Evolutionary conservation across 2,329 filamentous ascomycete species (phyloP).

Genomic region (Podosphaera aphanis): DNA sequence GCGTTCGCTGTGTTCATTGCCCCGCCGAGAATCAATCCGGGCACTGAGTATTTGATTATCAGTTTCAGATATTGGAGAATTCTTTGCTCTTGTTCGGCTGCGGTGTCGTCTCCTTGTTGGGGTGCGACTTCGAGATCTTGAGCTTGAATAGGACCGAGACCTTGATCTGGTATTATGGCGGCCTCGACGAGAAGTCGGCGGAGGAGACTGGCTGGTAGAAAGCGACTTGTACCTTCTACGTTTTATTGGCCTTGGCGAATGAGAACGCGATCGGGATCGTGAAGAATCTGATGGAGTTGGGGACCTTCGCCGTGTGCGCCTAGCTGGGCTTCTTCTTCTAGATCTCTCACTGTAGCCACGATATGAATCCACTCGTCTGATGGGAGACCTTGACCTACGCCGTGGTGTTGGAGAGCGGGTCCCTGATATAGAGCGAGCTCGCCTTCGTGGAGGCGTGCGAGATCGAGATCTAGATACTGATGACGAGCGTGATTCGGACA

Average conservation of each 20-base stretch:
- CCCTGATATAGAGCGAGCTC: conserved; percentile 12
- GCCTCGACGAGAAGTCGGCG: conserved; percentile 11
- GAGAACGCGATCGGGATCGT: conserved; percentile 6
- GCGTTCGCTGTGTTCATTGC: conserved; percentile 14
- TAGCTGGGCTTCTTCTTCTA: conserved; percentile 14
- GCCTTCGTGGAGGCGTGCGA: conserved; percentile 11
- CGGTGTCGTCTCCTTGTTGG: conserved; percentile 6
- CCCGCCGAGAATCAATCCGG: conserved; percentile 8
- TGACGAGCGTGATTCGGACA: conserved; percentile 14
- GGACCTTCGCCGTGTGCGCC: conserved; percentile 13
- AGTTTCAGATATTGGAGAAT: conserved; percentile 9
- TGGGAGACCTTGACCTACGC: conserved; percentile 13
- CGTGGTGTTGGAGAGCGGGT: conserved; percentile 15
- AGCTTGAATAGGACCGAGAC: conserved; percentile 11
- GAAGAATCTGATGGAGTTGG: conserved; percentile 8
- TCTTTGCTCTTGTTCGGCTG: conserved; percentile 6
- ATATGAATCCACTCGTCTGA: conserved; percentile 10
- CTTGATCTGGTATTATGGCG: conserved; percentile 14
- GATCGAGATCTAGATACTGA: conserved; percentile 10
- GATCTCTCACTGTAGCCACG: conserved; percentile 11
- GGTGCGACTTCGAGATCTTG: conserved; percentile 11
- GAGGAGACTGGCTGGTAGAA: conserved; percentile 13
- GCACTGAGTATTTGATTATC: conserved; percentile 7
- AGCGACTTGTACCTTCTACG: conserved; percentile 13
- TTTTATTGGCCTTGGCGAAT: conserved; percentile 11